Evolutionary conservation across 192 early-diverging fungal species (phyloP).

Genomic region (Pilobolus umbonatus): DNA sequence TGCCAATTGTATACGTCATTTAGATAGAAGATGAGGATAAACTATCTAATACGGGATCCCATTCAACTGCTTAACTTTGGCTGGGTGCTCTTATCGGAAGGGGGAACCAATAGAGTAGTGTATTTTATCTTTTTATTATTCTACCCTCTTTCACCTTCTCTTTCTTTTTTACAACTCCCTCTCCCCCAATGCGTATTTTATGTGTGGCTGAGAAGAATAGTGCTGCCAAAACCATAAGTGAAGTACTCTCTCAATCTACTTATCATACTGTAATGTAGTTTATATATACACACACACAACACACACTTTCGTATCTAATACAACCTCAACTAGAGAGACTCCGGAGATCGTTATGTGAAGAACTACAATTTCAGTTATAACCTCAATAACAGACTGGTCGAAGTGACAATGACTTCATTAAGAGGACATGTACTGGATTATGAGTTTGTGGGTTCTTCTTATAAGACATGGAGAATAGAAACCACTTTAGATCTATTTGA

Average conservation of each 20-base stretch:
- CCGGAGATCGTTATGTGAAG: slow-evolving; percentile 60
- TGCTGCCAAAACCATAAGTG: slow-evolving; percentile 76
- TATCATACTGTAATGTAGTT: slow-evolving; percentile 26
- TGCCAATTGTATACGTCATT: too few relatives aligned
- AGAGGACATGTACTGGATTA: slow-evolving; percentile 68
- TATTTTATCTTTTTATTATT: background rate
- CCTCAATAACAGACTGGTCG: slow-evolving; percentile 44
- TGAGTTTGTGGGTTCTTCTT: slow-evolving; percentile 61
- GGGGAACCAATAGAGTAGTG: too few relatives aligned
- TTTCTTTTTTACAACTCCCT: background rate
- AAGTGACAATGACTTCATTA: slow-evolving; percentile 80
- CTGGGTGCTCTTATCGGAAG: too few relatives aligned
- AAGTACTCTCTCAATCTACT: slow-evolving; percentile 62
- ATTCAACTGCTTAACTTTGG: too few relatives aligned
- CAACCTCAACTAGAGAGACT: slow-evolving; percentile 25
- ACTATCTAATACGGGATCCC: too few relatives aligned
- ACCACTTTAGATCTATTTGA: slow-evolving; percentile 66
- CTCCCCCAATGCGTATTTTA: slow-evolving; percentile 65
- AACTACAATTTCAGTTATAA: slow-evolving; percentile 79
- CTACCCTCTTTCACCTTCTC: background rate
- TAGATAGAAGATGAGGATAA: too few relatives aligned
- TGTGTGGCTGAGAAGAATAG: slow-evolving; percentile 97
- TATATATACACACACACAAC: background rate
- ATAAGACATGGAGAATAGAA: slow-evolving; percentile 55
- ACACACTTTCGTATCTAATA: background rate